A percentile compares a stretch with the other conserved stretches of the same genome.
Evolutionary conservation across 2,329 filamentous ascomycete species (phyloP).

Genomic region (Colletotrichum simmondsii): DNA sequence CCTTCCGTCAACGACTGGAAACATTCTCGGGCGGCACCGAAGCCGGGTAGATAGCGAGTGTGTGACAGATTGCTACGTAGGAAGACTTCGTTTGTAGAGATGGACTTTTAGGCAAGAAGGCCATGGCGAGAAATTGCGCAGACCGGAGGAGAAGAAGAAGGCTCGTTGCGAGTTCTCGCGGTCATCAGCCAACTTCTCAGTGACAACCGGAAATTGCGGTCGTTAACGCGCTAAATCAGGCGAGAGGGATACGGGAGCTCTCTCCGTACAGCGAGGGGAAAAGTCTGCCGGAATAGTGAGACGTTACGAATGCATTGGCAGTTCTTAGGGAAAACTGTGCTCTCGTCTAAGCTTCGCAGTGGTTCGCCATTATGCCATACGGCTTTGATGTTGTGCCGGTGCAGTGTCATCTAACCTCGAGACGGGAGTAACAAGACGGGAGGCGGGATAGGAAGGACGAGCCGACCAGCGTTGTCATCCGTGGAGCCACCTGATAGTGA

Average conservation of each 20-base stretch:
- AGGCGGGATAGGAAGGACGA: constrained; percentile 6
- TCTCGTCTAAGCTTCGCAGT: neutral
- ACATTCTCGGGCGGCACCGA: neutral
- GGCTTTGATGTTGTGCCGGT: neutral
- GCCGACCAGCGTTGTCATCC: neutral
- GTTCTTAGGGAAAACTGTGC: neutral
- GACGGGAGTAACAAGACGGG: neutral
- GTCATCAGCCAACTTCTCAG: neutral
- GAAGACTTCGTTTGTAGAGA: no score
- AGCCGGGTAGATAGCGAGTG: neutral
- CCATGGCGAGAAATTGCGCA: neutral
- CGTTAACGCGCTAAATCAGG: no score
- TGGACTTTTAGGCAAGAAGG: neutral
- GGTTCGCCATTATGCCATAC: neutral
- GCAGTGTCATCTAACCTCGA: neutral
- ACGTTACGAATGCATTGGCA: neutral
- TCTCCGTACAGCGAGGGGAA: neutral
- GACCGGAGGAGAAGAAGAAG: neutral
- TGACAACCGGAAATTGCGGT: neutral
- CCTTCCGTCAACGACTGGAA: neutral
- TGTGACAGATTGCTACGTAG: neutral
- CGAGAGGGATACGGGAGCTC: no score
- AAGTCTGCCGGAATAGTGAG: neutral
- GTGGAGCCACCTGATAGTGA: neutral
- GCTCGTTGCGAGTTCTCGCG: neutral